Evolutionary conservation across 139 green algal species (phyloP).

Genomic region (Chlorella vulgaris): DNA sequence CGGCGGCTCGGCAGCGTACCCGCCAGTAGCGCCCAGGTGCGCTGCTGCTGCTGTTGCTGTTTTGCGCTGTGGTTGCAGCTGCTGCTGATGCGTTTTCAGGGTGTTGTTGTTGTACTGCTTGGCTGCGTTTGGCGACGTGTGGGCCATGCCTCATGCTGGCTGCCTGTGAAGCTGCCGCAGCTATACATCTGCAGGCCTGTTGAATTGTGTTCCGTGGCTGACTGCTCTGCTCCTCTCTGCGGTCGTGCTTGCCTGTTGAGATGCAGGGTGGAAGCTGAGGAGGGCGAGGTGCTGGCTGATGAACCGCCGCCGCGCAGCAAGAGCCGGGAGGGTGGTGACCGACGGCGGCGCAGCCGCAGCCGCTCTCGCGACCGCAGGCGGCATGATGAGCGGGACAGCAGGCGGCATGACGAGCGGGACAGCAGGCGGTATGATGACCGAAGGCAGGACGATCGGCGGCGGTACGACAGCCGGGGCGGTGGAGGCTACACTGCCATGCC

Average conservation of each 20-base stretch:
- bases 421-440: slow-evolving; percentile 1
- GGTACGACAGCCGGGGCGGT: neutral
- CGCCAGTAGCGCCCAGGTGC: neutral
- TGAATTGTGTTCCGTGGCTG: neutral
- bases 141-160: no score
- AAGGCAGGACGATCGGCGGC: neutral
- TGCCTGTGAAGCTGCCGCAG: no score
- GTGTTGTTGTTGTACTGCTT: neutral
- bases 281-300: slow-evolving; percentile 12
- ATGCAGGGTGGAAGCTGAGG: neutral
- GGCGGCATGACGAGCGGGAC: neutral
- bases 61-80: neutral
- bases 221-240: neutral
- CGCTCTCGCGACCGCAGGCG: slow-evolving; percentile 15
- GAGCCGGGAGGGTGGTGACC: neutral
- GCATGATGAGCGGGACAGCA: neutral
- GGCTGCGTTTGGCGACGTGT: neutral
- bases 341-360: slow-evolving; percentile 6
- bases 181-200: neutral
- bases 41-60: no score
- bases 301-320: neutral
- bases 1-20: slow-evolving; percentile 9
- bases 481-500: neutral
- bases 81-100: neutral
- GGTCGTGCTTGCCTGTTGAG: neutral